A percentile compares a stretch with the other conserved stretches of the same genome.
Evolutionary conservation across 2,329 filamentous ascomycete species (phyloP).

Genomic region (Monilinia vaccinii-corymbosi): DNA sequence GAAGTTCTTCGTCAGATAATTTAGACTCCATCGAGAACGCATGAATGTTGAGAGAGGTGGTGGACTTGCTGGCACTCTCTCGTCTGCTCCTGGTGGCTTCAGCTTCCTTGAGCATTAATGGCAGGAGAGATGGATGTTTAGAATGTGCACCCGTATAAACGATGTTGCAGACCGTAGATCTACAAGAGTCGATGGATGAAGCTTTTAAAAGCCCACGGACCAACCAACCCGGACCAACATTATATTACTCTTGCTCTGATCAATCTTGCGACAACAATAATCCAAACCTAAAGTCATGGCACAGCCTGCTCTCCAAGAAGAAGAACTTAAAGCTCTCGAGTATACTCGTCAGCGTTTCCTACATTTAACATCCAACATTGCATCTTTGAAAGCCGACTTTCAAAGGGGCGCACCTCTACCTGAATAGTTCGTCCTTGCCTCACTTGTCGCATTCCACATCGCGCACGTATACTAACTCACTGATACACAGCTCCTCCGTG

Average conservation of each 20-base stretch:
- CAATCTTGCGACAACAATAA: neutral
- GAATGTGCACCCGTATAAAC: too few relatives aligned
- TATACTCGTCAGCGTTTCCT: constrained; percentile 58
- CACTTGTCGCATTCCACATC: neutral
- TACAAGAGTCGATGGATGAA: too few relatives aligned
- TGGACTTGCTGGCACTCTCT: too few relatives aligned
- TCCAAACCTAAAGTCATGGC: constrained; percentile 17
- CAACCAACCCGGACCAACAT: too few relatives aligned
- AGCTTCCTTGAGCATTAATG: constrained; percentile 39
- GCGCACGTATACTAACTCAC: constrained; percentile 10
- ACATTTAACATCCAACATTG: constrained; percentile 60
- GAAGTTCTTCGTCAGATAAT: neutral
- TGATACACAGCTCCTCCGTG: constrained; percentile 50
- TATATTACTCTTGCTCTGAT: too few relatives aligned
- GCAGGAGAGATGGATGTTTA: constrained; percentile 43
- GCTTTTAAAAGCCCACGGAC: too few relatives aligned
- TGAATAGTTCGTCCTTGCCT: constrained; percentile 42
- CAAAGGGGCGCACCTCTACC: constrained; percentile 57
- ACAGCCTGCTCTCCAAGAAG: constrained; percentile 26
- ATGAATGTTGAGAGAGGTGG: neutral
- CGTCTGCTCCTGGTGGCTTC: too few relatives aligned
- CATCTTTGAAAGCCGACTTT: constrained; percentile 52
- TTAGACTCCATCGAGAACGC: neutral
- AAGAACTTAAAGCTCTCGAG: constrained; percentile 61
- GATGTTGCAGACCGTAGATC: too few relatives aligned